Evolutionary conservation across 2,329 filamentous ascomycete genomes (phyloP), one percentile per base, ranked within the genome.

Genomic region (Chaetomiaceae sp.): DNA sequence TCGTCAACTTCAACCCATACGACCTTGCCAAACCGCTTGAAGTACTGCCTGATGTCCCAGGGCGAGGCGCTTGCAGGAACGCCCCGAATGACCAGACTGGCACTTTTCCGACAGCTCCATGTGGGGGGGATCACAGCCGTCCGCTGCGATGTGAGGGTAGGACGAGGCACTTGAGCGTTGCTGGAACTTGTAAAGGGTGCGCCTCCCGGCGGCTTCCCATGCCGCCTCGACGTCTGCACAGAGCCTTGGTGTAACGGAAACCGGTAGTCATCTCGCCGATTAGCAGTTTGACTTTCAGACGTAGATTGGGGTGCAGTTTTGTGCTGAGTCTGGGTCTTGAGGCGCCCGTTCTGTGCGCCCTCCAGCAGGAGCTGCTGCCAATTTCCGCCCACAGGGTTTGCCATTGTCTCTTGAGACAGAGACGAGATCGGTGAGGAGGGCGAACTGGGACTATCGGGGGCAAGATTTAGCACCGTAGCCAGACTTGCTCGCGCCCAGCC

Each of bases 1-100:
- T 76, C 71, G 39, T 68, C 73, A 1, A 85, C 66, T 12, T 84
- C 77, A 29, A 86, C 76, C 29, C 65, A 73, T 3, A 62, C 63
- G 11, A 87, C 70, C 6, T 65, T 65, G 1, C 82, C 81, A 48
- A 79, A 67, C 0, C 56, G 49, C 1, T 65, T 60, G 50, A 88
- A 77, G 15, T 71, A 71, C 2, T 67, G 57, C 60, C 73, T 79
- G 2, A 87, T 58, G 14, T 73, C 63, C 20, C 59, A 62, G 0
- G 69, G 65, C 0, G 65, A 70, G 0, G 67, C 61, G 7, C 62
- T 55, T 0, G 27, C 10, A 0, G 69, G 67, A 4, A 78, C 49
- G 4, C 52, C 49, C 6, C 57, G 56, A 2, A 73, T 32, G 3
- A 52, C 49, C 14, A 72, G 24, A 14, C 46, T 36, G 12, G 42